Percentiles rank a stretch among this genome's conserved stretches.
These are phyloP conservation scores for Tuber indicum DNA, from an alignment of 495 filamentous ascomycete genomes.

Conservation along the genomic window DNA sequence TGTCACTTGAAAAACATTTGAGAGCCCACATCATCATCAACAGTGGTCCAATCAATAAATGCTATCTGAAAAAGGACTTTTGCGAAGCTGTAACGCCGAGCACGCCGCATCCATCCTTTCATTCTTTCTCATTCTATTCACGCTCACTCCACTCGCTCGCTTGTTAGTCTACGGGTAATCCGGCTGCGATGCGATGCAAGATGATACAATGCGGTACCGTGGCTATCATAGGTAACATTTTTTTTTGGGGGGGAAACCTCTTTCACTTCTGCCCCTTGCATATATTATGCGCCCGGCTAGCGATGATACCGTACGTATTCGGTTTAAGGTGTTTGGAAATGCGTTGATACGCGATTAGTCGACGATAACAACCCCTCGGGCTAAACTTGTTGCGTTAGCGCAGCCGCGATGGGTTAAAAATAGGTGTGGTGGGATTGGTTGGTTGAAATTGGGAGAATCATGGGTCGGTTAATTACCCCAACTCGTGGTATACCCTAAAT, in stretches of 20 bases:
- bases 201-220: background rate
- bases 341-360: background rate
- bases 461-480: background rate
- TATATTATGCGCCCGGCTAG: background rate
- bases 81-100: background rate
- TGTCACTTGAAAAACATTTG: background rate
- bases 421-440: background rate
- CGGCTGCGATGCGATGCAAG: background rate
- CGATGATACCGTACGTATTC: background rate
- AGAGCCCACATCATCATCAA: background rate
- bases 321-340: background rate
- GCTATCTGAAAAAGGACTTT: background rate
- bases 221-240: background rate
- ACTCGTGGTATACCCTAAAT: background rate
- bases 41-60: background rate
- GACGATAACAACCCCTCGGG: background rate
- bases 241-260: background rate
- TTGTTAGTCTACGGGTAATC: background rate
- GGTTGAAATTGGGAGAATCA: background rate
- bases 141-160: background rate
- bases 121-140: background rate
- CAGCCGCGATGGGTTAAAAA: background rate
- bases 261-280: background rate
- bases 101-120: background rate
- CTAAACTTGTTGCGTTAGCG: background rate